These are phyloP conservation scores for Kalaharituber pfeilii DNA, from an alignment of 2,329 filamentous ascomycete genomes.

Conservation along the genomic window DNA sequence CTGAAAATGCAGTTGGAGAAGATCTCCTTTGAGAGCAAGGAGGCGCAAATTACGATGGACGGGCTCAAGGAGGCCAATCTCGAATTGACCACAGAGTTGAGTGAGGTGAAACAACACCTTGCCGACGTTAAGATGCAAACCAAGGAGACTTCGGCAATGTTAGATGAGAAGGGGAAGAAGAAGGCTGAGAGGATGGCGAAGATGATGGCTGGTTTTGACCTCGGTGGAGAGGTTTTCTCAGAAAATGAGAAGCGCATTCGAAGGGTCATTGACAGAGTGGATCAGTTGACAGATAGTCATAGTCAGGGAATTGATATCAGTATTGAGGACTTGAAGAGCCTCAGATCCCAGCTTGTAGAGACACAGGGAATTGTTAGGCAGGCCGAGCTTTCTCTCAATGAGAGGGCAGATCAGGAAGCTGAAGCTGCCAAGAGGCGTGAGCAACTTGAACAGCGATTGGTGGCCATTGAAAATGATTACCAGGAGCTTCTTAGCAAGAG, in stretches of 20 bases:
- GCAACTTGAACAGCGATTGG: constrained; percentile 60
- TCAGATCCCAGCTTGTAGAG: constrained; percentile 65
- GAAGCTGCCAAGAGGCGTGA: constrained; percentile 49
- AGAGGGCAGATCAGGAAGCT: constrained; percentile 44
- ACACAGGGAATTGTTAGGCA: constrained; percentile 86
- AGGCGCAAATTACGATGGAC: constrained; percentile 95
- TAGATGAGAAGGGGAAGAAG: constrained; percentile 96
- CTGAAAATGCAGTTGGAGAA: constrained; percentile 95
- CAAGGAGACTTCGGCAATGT: constrained; percentile 72
- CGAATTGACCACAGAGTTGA: constrained; percentile 78
- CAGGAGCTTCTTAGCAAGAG: constrained; percentile 67
- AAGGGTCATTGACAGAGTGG: constrained; percentile 66
- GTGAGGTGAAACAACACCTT: constrained; percentile 90
- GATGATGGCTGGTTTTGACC: constrained; percentile 98
- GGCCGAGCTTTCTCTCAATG: constrained; percentile 70
- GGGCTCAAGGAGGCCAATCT: constrained; percentile 87
- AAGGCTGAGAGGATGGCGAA: constrained; percentile 99
- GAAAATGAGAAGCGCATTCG: constrained; percentile 77
- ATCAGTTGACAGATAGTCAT: constrained; percentile 59
- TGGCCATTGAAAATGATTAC: constrained; percentile 62
- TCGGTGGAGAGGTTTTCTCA: constrained; percentile 82
- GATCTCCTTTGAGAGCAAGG: constrained; percentile 87
- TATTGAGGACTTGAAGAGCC: constrained; percentile 59
- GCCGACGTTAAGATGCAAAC: constrained; percentile 92
- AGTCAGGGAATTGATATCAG: constrained; percentile 61